These are phyloP conservation scores for Fusarium begoniae DNA, from an alignment of 2,329 filamentous ascomycete genomes.

Conservation along the genomic window DNA sequence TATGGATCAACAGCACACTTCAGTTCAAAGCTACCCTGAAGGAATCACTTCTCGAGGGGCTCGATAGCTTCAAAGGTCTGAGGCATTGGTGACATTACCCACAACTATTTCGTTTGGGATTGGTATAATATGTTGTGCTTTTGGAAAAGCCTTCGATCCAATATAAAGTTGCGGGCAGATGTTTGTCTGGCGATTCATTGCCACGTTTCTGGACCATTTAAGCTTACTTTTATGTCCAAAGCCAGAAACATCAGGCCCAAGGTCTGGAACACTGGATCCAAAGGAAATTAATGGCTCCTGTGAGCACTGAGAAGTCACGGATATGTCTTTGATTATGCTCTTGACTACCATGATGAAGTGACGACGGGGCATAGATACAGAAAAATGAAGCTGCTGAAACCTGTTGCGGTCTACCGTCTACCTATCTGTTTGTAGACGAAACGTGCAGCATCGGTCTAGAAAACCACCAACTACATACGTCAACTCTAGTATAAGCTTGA, in stretches of 20 bases:
- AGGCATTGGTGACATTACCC: background rate
- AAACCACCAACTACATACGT: background rate
- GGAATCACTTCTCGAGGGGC: background rate
- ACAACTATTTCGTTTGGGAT: background rate
- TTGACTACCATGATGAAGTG: background rate
- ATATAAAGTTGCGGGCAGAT: background rate
- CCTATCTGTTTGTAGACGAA: background rate
- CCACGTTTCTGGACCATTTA: background rate
- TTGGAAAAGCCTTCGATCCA: rapidly evolving
- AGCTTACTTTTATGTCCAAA: background rate
- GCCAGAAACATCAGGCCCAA: too few relatives aligned
- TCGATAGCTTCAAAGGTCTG: background rate
- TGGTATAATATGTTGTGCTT: too few relatives aligned
- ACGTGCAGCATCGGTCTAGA: background rate
- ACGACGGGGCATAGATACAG: too few relatives aligned
- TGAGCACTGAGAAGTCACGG: too few relatives aligned
- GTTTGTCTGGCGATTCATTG: too few relatives aligned
- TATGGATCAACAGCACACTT: too few relatives aligned
- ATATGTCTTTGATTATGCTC: background rate
- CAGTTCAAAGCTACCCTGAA: background rate
- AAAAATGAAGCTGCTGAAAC: background rate
- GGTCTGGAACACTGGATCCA: too few relatives aligned
- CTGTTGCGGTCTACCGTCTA: background rate
- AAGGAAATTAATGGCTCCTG: background rate
- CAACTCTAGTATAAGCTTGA: background rate